Base-by-base conservation (phyloP, 2,329 filamentous ascomycete species). In the Paecilomyces niveus region DNA sequence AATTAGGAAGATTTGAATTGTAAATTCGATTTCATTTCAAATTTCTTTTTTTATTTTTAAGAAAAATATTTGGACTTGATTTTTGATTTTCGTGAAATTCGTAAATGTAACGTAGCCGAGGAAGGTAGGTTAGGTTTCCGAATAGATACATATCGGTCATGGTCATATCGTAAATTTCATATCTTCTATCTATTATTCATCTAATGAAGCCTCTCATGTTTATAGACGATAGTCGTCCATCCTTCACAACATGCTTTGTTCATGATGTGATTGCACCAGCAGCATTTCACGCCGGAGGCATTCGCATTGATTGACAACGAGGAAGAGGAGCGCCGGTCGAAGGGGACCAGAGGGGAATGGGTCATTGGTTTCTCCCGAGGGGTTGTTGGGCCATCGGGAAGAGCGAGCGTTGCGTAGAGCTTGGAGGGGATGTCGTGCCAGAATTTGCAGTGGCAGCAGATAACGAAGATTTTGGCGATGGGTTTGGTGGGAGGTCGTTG, bases 231-330 rank as follows among this genome's bases (percentile, higher is more conserved):
- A 1, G 87, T 84, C 10, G 85, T 83, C 74, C 87, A 87, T 7
- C 86, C 87, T 10, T 86, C 81, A 69, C 88, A 90, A 72, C 88
- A 90, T 59, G 74, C 76, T 13, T 81, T 86, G 63, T 79, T 86
- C 87, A 90, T 89, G 54, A 82, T 81, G 73, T 90, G 88, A 51
- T 78, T 78, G 69, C 88, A 90, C 88, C 88, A 90, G 8, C 86
- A 86, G 68, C 87, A 90, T 63, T 82, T 83, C 26, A 88, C 83
- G 7, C 39, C 18, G 8, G 15, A 7, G 5, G n/a, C 7, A 3
- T n/a, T 18, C 3, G 39, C n/a, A n/a, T 45, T 45, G 39, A n/a
- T 21, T 21, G 32, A 33, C 3, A 11, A 3, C 1, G 32, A 33
- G 32, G 32, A 33, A 4, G 10, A 11, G 10, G 32, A 33, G 32